Evolutionary conservation across 345 rosid genomes (phyloP).

Genomic region (Moricandia moricandioides): DNA sequence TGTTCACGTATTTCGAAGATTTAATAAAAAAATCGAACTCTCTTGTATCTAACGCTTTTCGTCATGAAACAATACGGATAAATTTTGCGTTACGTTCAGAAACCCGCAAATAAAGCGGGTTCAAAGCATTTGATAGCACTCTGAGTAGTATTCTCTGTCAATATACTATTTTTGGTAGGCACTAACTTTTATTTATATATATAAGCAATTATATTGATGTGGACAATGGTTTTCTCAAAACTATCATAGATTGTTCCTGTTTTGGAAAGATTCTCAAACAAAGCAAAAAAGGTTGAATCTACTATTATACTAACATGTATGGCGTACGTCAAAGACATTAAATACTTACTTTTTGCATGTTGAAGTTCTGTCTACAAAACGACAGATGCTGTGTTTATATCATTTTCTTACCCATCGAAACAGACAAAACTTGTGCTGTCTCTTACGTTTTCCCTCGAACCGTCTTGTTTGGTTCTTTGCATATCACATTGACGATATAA

Average conservation of each 20-base stretch:
- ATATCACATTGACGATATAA: slow-evolving; percentile 6
- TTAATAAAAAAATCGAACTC: neutral
- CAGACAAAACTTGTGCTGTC: slow-evolving; percentile 21
- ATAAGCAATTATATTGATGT: neutral
- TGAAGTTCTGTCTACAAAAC: neutral
- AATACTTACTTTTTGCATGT: slow-evolving; percentile 18
- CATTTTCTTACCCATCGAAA: neutral
- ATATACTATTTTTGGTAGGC: neutral
- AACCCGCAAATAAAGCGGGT: neutral
- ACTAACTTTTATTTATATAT: no score
- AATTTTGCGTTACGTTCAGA: neutral
- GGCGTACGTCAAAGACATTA: slow-evolving; percentile 10
- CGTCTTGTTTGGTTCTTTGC: slow-evolving; percentile 13
- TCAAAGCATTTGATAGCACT: neutral
- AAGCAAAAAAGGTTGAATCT: slow-evolving; percentile 5
- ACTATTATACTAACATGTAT: neutral
- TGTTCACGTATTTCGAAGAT: neutral
- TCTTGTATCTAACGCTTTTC: neutral
- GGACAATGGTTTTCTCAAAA: slow-evolving; percentile 30
- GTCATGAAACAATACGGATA: slow-evolving; percentile 1
- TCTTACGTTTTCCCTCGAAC: slow-evolving; percentile 25
- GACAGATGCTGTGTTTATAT: slow-evolving; percentile 12
- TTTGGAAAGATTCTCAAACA: slow-evolving; percentile 20
- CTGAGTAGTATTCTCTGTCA: neutral
- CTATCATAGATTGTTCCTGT: slow-evolving; percentile 3